Evolutionary conservation across 805 yeast genomes (phyloP), one percentile per base, ranked within the genome.

Genomic region (Tanozyma kutaoensis): DNA sequence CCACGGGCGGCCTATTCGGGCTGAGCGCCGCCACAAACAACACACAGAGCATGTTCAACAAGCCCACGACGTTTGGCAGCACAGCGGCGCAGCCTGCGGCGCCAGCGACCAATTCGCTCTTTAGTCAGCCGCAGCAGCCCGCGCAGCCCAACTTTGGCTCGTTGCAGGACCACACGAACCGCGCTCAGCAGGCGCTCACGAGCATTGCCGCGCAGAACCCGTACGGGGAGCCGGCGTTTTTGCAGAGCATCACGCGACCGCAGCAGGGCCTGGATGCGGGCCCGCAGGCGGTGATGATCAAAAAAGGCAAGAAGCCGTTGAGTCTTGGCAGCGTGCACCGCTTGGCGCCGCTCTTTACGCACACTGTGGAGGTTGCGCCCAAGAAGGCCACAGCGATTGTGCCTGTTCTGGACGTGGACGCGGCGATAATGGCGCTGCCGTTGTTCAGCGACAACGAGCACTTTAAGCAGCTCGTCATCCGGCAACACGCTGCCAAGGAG

Each of bases 211-310:
- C 56, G 2, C 54, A 48, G 28, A 54, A 77, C 45, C 95, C 95
- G 24, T 86, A 81, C 45, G 93, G 95, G 2, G 65, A 70, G 25
- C 75, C 76, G 39, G 79, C 85, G 5, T 56, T 86, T 28, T 82
- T 80, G 37, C 58, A 52, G 29, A 55, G 62, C 28, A 48, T 62
- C 24, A 46, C 55, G 3, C 55, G 52, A 3, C 35, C 47, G 8
- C 55, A 54, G 8, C n/a, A n/a, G n/a, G n/a, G n/a, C n/a, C n/a
- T n/a, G n/a, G 30, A 21, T 12, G 13, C 11, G 21, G 15, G 6
- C 31, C 23, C 12, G 30, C 17, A 32, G n/a, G n/a, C n/a, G n/a
- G n/a, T n/a, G n/a, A n/a, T n/a, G n/a, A n/a, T n/a, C n/a, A n/a
- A n/a, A n/a, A n/a, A n/a, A n/a, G n/a, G n/a, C n/a, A 76, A 72